Conservation (phyloP, 2,329 filamentous ascomycete species). For the Epichloe sylvatica region DNA sequence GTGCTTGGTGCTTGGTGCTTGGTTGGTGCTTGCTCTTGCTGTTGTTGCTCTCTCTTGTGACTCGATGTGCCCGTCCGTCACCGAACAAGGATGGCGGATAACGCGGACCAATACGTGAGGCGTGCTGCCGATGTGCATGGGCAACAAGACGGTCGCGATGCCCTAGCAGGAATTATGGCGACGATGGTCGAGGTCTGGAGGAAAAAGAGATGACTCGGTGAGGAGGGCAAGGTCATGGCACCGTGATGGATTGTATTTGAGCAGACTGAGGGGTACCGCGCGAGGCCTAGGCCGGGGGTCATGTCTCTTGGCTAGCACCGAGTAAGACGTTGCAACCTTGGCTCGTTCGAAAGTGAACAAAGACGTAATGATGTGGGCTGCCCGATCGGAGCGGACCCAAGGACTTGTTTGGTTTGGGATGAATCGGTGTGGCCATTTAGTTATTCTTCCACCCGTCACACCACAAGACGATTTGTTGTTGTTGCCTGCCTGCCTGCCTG, state of each 20-base stretch:
- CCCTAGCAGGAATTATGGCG: constrained; percentile 8
- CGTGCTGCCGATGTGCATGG: constrained; percentile 12
- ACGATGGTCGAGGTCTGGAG: constrained; percentile 22
- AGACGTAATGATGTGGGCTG: constrained; percentile 8
- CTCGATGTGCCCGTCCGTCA: constrained; percentile 3
- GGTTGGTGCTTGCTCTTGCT: neutral
- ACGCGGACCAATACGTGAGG: constrained; percentile 11
- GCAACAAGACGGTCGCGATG: constrained; percentile 4
- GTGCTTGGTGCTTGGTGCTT: too few relatives aligned
- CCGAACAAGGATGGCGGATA: constrained; percentile 11
- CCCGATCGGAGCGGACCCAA: constrained; percentile 8
- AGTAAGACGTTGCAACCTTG: constrained; percentile 11
- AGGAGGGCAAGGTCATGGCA: constrained; percentile 22
- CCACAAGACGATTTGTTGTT: neutral
- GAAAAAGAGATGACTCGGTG: constrained; percentile 28
- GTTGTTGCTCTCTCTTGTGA: neutral
- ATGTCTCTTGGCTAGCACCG: neutral
- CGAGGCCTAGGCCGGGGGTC: neutral
- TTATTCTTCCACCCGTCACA: neutral
- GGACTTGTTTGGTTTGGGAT: neutral
- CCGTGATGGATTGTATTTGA: constrained; percentile 28
- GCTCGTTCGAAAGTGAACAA: neutral
- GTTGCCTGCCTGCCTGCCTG: neutral
- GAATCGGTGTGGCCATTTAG: neutral
- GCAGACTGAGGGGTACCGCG: constrained; percentile 27